A percentile compares a stretch with the other conserved stretches of the same genome.
Conservation (phyloP, 2,329 filamentous ascomycete species). For the Ophiocordyceps australis region DNA sequence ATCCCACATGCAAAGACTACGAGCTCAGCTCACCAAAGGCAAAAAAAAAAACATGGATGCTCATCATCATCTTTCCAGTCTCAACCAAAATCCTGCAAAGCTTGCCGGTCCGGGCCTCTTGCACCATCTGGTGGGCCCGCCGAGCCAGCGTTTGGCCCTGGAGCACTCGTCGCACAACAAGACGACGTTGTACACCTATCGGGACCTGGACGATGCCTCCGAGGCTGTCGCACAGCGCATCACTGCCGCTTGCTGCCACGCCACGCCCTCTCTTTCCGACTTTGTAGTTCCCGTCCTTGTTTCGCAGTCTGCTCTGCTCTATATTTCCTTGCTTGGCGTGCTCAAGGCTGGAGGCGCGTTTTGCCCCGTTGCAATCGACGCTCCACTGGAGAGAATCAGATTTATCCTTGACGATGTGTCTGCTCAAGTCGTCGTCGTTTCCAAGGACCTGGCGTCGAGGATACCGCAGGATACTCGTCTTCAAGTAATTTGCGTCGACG, state of each 20-base stretch:
- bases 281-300: conserved; percentile 58
- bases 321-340: conserved; percentile 59
- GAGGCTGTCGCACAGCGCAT: conserved; percentile 35
- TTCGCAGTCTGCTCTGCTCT: conserved; percentile 60
- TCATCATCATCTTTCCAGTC: conserved; percentile 25
- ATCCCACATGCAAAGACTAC: too few species aligned
- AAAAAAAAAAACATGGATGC: conserved; percentile 2
- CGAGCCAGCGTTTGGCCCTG: conserved; percentile 10
- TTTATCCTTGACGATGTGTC: conserved; percentile 69
- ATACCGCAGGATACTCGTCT: conserved; percentile 15
- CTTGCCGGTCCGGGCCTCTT: conserved; percentile 25
- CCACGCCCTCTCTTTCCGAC: conserved; percentile 7
- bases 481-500: conserved; percentile 16
- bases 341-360: conserved; percentile 73
- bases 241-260: conserved; percentile 3
- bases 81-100: conserved; percentile 22
- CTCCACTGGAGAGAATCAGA: conserved; percentile 54
- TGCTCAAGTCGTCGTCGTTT: conserved; percentile 51
- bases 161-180: conserved; percentile 11
- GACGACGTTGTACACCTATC: conserved; percentile 35
- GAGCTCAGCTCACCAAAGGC: too few species aligned
- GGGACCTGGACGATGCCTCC: conserved; percentile 39
- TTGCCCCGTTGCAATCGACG: conserved; percentile 66
- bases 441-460: conserved; percentile 22
- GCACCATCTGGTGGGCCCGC: conserved; percentile 39